A percentile compares a stretch with the other conserved stretches of the same genome.
Evolutionary conservation across 345 rosid genomes (phyloP).

Genomic region (Eucalyptus curtisii): DNA sequence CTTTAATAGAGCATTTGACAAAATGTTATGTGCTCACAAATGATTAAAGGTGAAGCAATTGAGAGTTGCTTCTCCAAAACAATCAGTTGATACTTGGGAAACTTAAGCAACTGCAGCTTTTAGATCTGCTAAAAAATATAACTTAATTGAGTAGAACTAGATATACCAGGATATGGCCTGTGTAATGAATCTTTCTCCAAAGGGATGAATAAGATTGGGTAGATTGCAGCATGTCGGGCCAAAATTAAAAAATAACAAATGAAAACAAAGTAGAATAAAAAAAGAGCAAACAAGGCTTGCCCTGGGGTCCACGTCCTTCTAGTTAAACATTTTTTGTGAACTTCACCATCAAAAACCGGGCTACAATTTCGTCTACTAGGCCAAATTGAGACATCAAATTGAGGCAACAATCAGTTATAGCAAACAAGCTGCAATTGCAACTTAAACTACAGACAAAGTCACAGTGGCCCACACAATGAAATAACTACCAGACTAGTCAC

Average conservation of each 20-base stretch:
- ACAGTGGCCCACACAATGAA: neutral
- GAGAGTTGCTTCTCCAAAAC: neutral
- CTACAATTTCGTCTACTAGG: neutral
- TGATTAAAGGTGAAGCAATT: neutral
- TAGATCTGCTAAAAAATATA: neutral
- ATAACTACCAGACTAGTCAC: neutral
- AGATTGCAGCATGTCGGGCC: neutral
- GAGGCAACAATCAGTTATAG: neutral
- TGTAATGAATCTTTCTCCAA: neutral
- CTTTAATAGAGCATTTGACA: neutral
- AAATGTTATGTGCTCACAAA: neutral
- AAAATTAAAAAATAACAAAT: neutral
- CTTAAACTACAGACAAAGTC: neutral
- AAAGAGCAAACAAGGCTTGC: neutral
- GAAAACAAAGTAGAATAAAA: neutral
- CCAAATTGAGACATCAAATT: neutral
- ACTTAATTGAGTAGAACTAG: neutral
- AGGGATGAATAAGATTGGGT: neutral
- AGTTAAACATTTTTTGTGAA: neutral
- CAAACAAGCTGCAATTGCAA: neutral
- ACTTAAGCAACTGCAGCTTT: neutral
- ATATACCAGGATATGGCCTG: neutral
- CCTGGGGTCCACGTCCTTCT: neutral
- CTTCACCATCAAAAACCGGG: neutral
- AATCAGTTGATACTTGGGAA: neutral